Percentiles rank a stretch among this genome's conserved stretches.
Evolutionary conservation across 345 rosid genomes (phyloP).

Genomic region (Arabidopsis arenosa): DNA sequence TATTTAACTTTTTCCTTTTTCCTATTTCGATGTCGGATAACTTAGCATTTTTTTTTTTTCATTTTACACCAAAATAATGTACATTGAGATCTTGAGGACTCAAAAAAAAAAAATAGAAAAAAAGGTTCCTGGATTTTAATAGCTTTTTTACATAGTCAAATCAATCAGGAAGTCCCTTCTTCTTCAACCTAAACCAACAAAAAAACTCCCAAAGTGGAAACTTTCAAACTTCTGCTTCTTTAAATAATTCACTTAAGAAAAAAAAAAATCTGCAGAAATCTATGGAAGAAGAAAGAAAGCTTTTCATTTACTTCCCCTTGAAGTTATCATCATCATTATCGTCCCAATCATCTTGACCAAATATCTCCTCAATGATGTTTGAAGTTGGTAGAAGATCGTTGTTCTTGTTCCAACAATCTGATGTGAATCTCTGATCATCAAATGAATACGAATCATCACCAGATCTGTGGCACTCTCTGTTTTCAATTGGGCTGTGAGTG

Average conservation of each 20-base stretch:
- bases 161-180: conserved; percentile 24
- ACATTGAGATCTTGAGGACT: conserved; percentile 24
- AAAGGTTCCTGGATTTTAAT: conserved; percentile 21
- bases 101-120: background rate
- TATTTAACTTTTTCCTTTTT: too few relatives aligned
- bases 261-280: conserved; percentile 10
- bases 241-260: background rate
- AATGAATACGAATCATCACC: conserved; percentile 47
- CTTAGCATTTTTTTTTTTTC: background rate
- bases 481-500: conserved; percentile 1
- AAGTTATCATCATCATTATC: conserved; percentile 19
- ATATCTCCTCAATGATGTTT: conserved; percentile 75
- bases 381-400: conserved; percentile 67
- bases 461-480: conserved; percentile 39
- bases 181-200: conserved; percentile 32
- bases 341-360: conserved; percentile 46
- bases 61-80: conserved; percentile 34
- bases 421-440: conserved; percentile 50
- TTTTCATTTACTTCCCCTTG: conserved; percentile 35
- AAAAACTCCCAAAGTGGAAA: conserved; percentile 1
- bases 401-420: conserved; percentile 48
- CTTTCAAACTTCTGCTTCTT: conserved; percentile 29
- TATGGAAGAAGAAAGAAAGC: conserved; percentile 1
- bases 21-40: background rate
- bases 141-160: conserved; percentile 28